These are phyloP conservation scores for Aciculosporium take DNA, from an alignment of 2,329 filamentous ascomycete genomes.

Conservation along the genomic window DNA sequence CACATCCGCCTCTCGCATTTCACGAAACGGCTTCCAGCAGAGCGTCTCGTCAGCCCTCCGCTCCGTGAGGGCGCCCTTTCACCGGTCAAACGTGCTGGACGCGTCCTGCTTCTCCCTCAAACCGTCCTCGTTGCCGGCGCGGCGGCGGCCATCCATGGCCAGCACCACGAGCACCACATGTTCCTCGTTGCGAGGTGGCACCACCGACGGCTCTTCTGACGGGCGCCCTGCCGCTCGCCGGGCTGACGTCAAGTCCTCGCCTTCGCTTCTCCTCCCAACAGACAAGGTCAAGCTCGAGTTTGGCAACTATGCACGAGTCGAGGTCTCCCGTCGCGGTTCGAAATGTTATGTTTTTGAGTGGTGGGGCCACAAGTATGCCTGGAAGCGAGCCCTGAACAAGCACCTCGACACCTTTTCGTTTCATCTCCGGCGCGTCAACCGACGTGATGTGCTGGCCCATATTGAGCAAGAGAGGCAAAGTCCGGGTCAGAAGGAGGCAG, in stretches of 20 bases:
- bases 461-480: slow-evolving; percentile 71
- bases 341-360: slow-evolving; percentile 88
- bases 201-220: slow-evolving; percentile 1
- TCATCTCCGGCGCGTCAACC: slow-evolving; percentile 58
- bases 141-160: slow-evolving; percentile 8
- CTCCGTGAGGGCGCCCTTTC: slow-evolving; percentile 24
- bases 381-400: slow-evolving; percentile 64
- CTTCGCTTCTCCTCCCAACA: slow-evolving; percentile 36
- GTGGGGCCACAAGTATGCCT: slow-evolving; percentile 76
- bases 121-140: slow-evolving; percentile 12
- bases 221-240: neutral
- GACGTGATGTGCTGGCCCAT: slow-evolving; percentile 53
- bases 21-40: slow-evolving; percentile 2
- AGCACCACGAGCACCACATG: slow-evolving; percentile 9
- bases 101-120: slow-evolving; percentile 5
- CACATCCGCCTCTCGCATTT: slow-evolving; percentile 11
- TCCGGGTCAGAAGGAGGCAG: slow-evolving; percentile 53
- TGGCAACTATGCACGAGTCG: slow-evolving; percentile 90
- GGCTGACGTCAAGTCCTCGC: slow-evolving; percentile 11
- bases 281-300: slow-evolving; percentile 86
- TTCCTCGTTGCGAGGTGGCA: neutral
- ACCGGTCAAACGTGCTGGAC: slow-evolving; percentile 12
- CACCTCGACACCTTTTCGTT: slow-evolving; percentile 58
- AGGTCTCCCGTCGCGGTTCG: slow-evolving; percentile 54
- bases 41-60: slow-evolving; percentile 34